phyloP scores from a whole-genome alignment of 73 alveolate species.

The Paramecium caudatum region DNA sequence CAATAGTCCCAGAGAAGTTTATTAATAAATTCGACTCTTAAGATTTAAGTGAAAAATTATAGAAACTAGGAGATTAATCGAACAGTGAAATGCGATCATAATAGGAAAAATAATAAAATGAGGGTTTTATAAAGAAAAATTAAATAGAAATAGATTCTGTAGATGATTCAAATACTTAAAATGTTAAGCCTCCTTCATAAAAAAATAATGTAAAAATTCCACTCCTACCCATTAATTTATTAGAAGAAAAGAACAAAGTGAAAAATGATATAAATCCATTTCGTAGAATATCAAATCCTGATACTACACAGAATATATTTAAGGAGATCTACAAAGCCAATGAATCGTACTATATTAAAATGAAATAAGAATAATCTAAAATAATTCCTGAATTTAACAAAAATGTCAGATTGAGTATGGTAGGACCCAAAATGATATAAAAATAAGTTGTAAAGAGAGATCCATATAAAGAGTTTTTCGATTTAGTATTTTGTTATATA shows the following conservation, averaged over 20 bases:
- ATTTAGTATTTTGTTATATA: slow-evolving; percentile 7
- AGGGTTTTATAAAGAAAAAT: no score
- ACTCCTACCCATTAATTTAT: no score
- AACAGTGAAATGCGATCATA: no score
- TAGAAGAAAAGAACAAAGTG: no score
- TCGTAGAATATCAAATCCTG: no score
- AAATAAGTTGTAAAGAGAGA: neutral
- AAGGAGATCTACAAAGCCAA: neutral
- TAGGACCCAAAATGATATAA: neutral
- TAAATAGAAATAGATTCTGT: no score
- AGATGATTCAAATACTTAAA: no score
- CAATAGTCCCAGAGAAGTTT: neutral
- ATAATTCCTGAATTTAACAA: neutral
- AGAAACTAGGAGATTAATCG: no score
- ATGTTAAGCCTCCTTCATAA: no score
- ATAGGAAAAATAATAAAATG: no score
- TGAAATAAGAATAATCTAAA: neutral
- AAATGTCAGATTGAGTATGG: slow-evolving; percentile 2
- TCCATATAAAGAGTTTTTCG: slow-evolving; percentile 49
- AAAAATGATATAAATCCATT: no score
- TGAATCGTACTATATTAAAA: neutral
- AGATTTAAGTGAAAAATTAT: neutral
- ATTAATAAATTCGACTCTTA: neutral
- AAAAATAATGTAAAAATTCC: no score
- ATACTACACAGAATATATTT: neutral